Conservation (phyloP, 805 yeast species). For the Candida morakotiae region DNA sequence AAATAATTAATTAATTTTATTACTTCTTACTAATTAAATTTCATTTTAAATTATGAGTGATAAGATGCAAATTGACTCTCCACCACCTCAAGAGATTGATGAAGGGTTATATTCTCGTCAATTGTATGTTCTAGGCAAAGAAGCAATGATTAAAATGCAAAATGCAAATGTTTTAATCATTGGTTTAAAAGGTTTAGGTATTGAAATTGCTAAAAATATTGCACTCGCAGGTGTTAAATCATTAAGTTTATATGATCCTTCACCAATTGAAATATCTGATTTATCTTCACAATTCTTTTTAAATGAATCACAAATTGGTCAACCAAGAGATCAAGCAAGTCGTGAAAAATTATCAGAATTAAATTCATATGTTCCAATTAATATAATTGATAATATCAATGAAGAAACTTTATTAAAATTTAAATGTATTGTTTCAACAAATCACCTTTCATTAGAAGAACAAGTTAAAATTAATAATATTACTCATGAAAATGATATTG, state of each 20-base stretch:
- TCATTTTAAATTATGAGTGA: conserved; percentile 9
- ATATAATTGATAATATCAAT: conserved; percentile 54
- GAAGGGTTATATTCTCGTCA: conserved; percentile 96
- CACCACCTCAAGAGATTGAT: conserved; percentile 57
- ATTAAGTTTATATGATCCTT: conserved; percentile 79
- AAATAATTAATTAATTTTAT: neutral
- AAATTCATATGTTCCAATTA: conserved; percentile 85
- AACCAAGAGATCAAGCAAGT: conserved; percentile 71
- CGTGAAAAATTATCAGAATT: conserved; percentile 69
- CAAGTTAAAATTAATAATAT: conserved; percentile 71
- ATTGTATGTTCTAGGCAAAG: conserved; percentile 92
- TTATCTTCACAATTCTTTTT: conserved; percentile 89
- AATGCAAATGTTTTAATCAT: conserved; percentile 85
- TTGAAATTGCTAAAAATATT: conserved; percentile 94
- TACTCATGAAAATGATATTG: conserved; percentile 70
- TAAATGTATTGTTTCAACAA: conserved; percentile 86
- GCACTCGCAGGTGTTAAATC: conserved; percentile 97
- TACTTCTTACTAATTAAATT: conserved; percentile 1
- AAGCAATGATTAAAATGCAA: conserved; percentile 97
- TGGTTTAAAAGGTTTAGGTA: conserved; percentile 90
- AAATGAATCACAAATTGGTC: conserved; percentile 67
- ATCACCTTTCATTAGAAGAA: conserved; percentile 61
- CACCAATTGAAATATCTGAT: conserved; percentile 60
- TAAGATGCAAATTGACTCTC: conserved; percentile 41
- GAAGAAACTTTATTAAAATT: conserved; percentile 52